Conservation (phyloP, 148 eudicot species). For the Vaccinium myrtillus region DNA sequence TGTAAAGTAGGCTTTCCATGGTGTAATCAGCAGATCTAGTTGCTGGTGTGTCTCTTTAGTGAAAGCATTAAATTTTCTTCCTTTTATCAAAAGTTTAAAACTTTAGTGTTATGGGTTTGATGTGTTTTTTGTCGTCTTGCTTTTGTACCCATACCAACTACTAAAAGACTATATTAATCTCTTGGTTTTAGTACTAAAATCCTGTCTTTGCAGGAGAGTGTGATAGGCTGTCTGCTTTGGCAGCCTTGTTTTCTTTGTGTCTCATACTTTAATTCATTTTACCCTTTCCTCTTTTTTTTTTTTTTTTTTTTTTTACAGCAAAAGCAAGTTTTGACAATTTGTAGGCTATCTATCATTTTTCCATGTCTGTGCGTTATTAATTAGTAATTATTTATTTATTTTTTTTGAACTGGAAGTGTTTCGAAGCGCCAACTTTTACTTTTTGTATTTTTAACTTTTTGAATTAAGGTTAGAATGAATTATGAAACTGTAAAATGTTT, state of each 20-base stretch:
- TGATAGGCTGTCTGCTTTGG: background rate
- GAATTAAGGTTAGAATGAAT: too few relatives aligned
- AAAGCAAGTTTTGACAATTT: too few relatives aligned
- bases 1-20: background rate
- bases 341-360: too few relatives aligned
- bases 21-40: background rate
- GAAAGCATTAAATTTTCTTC: background rate
- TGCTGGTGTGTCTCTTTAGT: background rate
- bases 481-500: too few relatives aligned
- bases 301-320: background rate
- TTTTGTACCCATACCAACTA: background rate
- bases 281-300: background rate
- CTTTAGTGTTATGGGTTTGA: background rate
- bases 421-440: too few relatives aligned
- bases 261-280: background rate
- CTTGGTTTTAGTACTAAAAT: background rate
- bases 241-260: background rate
- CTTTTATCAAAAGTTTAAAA: background rate
- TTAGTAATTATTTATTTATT: too few relatives aligned
- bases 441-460: too few relatives aligned
- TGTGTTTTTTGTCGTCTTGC: slow-evolving; percentile 7
- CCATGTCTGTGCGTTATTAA: too few relatives aligned
- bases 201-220: background rate
- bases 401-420: too few relatives aligned
- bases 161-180: background rate